These are phyloP conservation scores for Mesembryanthemum crystallinum DNA, from an alignment of 148 eudicot species.

Conservation along the genomic window DNA sequence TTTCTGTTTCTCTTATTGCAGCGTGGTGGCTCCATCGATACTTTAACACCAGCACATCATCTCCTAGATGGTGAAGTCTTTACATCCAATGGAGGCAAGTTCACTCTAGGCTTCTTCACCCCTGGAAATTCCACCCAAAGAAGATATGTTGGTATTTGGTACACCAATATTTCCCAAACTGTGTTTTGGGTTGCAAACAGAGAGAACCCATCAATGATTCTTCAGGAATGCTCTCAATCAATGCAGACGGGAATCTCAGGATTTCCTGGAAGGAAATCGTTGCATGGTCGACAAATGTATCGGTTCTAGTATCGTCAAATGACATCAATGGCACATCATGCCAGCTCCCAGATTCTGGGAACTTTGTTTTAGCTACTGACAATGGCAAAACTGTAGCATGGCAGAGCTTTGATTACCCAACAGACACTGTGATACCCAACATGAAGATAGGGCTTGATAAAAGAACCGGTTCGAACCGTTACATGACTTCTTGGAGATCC, in stretches of 20 bases:
- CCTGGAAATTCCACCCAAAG: constrained; percentile 26
- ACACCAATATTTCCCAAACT: constrained; percentile 37
- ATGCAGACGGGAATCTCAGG: constrained; percentile 26
- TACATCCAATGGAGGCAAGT: constrained; percentile 33
- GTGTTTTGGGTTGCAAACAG: constrained; percentile 65
- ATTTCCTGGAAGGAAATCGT: constrained; percentile 16
- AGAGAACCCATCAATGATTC: constrained; percentile 36
- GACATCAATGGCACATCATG: constrained; percentile 16
- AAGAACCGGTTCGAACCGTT: constrained; percentile 34
- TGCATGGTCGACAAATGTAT: constrained; percentile 41
- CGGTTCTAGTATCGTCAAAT: not conserved
- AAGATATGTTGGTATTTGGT: constrained; percentile 36
- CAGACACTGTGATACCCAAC: constrained; percentile 40
- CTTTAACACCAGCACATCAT: constrained; percentile 18
- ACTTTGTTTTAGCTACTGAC: constrained; percentile 32
- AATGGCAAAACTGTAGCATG: constrained; percentile 26
- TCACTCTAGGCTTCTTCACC: constrained; percentile 40
- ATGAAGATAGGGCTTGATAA: constrained; percentile 45
- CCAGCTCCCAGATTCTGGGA: constrained; percentile 39
- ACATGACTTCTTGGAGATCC: constrained; percentile 50
- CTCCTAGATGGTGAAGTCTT: constrained; percentile 27
- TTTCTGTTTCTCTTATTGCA: constrained; percentile 14
- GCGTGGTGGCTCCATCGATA: constrained; percentile 18
- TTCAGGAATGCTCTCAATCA: constrained; percentile 26
- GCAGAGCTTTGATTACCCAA: constrained; percentile 57